Evolutionary conservation across 164 flowering plant genomes (phyloP).

Genomic region (Sextonia rubra): DNA sequence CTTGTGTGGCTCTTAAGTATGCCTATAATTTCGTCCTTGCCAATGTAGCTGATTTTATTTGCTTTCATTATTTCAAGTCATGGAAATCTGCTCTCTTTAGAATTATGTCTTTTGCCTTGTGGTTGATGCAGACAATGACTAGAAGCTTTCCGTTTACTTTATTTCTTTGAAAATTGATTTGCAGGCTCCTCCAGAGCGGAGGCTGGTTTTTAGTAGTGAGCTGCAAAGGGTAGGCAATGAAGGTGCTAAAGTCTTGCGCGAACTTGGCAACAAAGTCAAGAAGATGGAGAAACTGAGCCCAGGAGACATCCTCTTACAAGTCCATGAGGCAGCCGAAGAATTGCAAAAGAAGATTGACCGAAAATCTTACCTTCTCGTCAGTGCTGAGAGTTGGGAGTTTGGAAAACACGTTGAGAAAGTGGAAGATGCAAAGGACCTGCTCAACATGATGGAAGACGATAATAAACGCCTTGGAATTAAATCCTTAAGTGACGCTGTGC

Average conservation of each 20-base stretch:
- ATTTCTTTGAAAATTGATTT: background rate
- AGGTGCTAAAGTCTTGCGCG: slow-evolving; percentile 83
- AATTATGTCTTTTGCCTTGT: slow-evolving; percentile 4
- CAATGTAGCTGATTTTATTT: background rate
- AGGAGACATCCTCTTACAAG: slow-evolving; percentile 46
- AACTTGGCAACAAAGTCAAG: slow-evolving; percentile 66
- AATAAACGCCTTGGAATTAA: slow-evolving; percentile 22
- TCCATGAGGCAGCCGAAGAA: slow-evolving; percentile 78
- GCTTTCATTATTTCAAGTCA: no score
- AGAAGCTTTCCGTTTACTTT: background rate
- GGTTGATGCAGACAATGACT: background rate
- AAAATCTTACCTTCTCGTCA: slow-evolving; percentile 71
- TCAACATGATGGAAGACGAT: slow-evolving; percentile 25
- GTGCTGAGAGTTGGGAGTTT: slow-evolving; percentile 63
- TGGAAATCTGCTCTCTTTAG: no score
- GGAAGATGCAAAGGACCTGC: slow-evolving; percentile 28
- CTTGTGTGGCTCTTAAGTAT: no score
- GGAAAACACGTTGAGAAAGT: slow-evolving; percentile 27
- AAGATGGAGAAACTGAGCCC: slow-evolving; percentile 64
- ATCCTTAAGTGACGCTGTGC: slow-evolving; percentile 53
- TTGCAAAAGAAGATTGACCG: slow-evolving; percentile 75
- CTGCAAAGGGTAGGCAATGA: slow-evolving; percentile 66
- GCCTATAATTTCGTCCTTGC: background rate
- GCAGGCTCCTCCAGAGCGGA: slow-evolving; percentile 76
- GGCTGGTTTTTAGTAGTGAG: slow-evolving; percentile 55